Conservation (phyloP, 2,329 filamentous ascomycete genomes). For the Aspergillus melleus region DNA sequence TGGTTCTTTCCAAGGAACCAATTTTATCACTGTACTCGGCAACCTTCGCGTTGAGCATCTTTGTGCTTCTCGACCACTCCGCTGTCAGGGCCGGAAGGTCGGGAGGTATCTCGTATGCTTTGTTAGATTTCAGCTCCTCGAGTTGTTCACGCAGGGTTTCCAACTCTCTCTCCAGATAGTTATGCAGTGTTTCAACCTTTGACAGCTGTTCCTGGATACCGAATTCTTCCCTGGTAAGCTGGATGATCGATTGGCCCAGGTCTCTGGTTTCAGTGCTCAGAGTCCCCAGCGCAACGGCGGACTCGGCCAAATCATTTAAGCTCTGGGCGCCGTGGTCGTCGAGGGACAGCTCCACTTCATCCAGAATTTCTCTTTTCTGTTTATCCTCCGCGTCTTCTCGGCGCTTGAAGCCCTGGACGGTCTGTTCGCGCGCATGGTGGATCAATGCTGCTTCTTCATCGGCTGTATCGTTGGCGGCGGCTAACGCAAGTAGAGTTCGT, state of each 20-base stretch:
- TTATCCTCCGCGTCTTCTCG: constrained; percentile 30
- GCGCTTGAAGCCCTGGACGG: constrained; percentile 31
- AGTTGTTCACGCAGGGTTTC: constrained; percentile 31
- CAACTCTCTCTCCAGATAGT: constrained; percentile 56
- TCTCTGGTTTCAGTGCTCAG: constrained; percentile 50
- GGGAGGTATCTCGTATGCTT: constrained; percentile 54
- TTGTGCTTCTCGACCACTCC: constrained; percentile 70
- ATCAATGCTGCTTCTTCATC: constrained; percentile 40
- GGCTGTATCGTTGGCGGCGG: constrained; percentile 72
- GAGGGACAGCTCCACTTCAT: constrained; percentile 57
- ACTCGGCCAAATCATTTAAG: constrained; percentile 59
- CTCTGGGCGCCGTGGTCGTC: constrained; percentile 53
- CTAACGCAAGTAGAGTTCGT: constrained; percentile 70
- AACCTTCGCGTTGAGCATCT: constrained; percentile 64
- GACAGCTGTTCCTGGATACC: constrained; percentile 56
- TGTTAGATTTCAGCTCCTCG: constrained; percentile 32
- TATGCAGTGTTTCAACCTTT: constrained; percentile 58
- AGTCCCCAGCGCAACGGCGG: constrained; percentile 53
- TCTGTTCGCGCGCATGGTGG: constrained; percentile 39
- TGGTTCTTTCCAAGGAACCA: constrained; percentile 39
- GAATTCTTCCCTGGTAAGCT: constrained; percentile 56
- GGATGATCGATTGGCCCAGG: constrained; percentile 55
- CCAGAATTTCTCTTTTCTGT: constrained; percentile 48
- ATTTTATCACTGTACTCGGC: constrained; percentile 65
- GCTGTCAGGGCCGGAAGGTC: constrained; percentile 69